Evolutionary conservation across 2,329 filamentous ascomycete species (phyloP).

Genomic region (Ambrosiella cleistominuta): DNA sequence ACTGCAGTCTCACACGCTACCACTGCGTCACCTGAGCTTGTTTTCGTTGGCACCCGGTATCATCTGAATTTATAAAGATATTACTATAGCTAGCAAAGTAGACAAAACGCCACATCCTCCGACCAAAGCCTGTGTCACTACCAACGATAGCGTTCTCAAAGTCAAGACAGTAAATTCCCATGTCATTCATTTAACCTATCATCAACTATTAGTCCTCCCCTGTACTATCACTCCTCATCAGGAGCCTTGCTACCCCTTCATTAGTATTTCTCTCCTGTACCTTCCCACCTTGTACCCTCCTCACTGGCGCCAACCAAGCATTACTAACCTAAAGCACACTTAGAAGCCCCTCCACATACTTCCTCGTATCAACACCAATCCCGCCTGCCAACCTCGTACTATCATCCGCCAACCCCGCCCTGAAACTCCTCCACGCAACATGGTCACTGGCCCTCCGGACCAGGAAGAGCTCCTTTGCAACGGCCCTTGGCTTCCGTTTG

Average conservation of each 20-base stretch:
- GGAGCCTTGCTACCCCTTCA: neutral
- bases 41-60: neutral
- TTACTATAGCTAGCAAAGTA: neutral
- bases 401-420: constrained; percentile 16
- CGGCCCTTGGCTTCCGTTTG: constrained; percentile 14
- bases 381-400: constrained; percentile 47
- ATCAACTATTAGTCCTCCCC: neutral
- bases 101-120: too few species aligned
- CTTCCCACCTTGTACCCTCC: neutral
- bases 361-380: constrained; percentile 59
- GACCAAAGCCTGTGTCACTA: neutral
- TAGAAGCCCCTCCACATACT: constrained; percentile 56
- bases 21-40: constrained; percentile 12
- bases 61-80: neutral
- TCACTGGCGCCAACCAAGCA: constrained; percentile 2
- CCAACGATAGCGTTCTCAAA: neutral
- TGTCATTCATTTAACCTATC: neutral
- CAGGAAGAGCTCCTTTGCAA: constrained; percentile 42
- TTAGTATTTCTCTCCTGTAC: neutral
- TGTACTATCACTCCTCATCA: neutral
- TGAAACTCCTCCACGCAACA: constrained; percentile 22
- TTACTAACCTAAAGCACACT: constrained; percentile 20
- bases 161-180: neutral
- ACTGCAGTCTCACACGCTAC: constrained; percentile 13
- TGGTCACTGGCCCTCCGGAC: constrained; percentile 43